Conservation (phyloP, 805 yeast species). For the Sugiyamaella valdiviana region DNA sequence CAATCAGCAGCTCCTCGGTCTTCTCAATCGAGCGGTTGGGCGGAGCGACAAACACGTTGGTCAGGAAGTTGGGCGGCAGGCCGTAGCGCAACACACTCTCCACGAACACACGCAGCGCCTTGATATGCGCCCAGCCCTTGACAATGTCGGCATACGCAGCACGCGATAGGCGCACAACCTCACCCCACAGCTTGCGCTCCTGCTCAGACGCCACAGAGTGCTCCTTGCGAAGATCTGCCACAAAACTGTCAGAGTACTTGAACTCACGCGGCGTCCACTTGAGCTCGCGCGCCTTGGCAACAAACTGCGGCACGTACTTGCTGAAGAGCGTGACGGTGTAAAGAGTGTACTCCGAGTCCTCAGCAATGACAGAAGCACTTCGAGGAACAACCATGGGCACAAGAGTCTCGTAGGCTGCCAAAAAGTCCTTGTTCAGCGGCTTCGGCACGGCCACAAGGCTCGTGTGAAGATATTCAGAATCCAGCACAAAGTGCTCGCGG, state of each 20-base stretch:
- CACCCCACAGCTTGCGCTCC: constrained; percentile 65
- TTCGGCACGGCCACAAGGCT: constrained; percentile 86
- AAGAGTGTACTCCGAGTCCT: constrained; percentile 68
- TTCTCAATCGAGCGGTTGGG: constrained; percentile 42
- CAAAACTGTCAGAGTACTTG: constrained; percentile 69
- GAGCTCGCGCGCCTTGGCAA: constrained; percentile 66
- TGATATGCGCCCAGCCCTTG: constrained; percentile 84
- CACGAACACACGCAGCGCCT: constrained; percentile 79
- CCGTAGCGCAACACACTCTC: constrained; percentile 96
- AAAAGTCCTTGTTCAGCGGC: constrained; percentile 51
- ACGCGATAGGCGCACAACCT: constrained; percentile 72
- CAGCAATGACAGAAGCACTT: constrained; percentile 61
- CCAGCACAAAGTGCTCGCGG: constrained; percentile 74
- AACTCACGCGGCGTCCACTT: constrained; percentile 93
- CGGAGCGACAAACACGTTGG: constrained; percentile 38
- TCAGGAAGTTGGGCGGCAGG: constrained; percentile 83
- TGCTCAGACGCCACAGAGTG: constrained; percentile 66
- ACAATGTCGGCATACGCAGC: constrained; percentile 87
- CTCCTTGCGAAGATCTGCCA: constrained; percentile 70
- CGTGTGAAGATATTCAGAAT: constrained; percentile 81
- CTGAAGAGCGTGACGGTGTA: constrained; percentile 81
- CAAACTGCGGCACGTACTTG: constrained; percentile 66
- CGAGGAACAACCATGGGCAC: constrained; percentile 86
- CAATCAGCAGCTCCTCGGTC: constrained; percentile 64
- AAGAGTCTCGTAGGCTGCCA: constrained; percentile 67